Evolutionary conservation across 2,329 filamentous ascomycete species (phyloP), one percentile per base, ranked within the genome.

Genomic region (Xylariomycetidae sp.): DNA sequence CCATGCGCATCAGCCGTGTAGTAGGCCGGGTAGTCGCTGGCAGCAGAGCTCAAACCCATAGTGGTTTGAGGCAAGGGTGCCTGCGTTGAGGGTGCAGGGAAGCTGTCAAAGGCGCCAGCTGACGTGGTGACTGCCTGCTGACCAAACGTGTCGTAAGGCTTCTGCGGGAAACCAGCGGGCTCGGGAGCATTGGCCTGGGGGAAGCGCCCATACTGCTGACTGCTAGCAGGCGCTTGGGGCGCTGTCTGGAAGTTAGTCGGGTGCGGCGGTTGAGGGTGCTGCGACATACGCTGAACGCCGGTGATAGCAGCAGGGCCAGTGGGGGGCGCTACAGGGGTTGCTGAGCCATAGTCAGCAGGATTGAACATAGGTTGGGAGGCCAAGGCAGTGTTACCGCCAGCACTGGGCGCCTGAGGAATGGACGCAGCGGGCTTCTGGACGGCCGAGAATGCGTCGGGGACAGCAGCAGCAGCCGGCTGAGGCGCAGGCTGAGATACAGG

Each of bases 61-160:
- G 72, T 76, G 41, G 75, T 73, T 47, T 77, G 75, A 35, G 73
- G 72, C 26, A 59, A 64, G 44, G 70, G 68, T 20, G 75, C 70
- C 56, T 68, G 70, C 39, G 67, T 68, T 53, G 78, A 76, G 6
- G 77, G 76, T 22, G 64, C 60, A 31, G 69, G 63, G 59, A 74
- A 73, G 59, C 64, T 61, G 58, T 86, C 82, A 50, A 75, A 79
- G 10, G 56, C 45, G 26, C 64, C 56, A 16, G 60, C 53, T 6
- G 66, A 59, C 12, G 64, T 59, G 17, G 53, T 53, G 15, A 70
- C 64, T 33, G 66, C 71, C 43, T 76, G 85, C 56, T 93, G 86
- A 48, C 72, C 76, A 57, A 95, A 96, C 1, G 85, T 76, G 56
- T 95, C 90, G 60, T 88, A 89, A 2, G 83, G 77, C 67, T 96